Conservation (phyloP, 2,329 filamentous ascomycete species). For the Fusarium illudens region DNA sequence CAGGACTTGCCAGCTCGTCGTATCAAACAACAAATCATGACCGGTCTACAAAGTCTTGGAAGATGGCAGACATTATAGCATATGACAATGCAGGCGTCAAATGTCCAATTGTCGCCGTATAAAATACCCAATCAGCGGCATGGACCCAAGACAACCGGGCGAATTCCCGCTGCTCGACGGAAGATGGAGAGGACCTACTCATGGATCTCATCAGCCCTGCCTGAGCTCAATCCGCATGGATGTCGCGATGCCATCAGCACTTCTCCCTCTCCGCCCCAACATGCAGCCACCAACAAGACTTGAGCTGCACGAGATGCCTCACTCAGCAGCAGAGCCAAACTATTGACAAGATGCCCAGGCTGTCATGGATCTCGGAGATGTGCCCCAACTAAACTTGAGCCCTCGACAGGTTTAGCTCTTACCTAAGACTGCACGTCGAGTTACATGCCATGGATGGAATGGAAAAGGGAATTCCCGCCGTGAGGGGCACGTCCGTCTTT, state of each 20-base stretch:
- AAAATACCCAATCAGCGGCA: neutral
- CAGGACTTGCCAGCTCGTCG: neutral
- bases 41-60: neutral
- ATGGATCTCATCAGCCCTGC: neutral
- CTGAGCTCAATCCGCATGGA: neutral
- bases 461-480: conserved; percentile 5
- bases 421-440: conserved; percentile 29
- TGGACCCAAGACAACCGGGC: neutral
- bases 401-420: conserved; percentile 32
- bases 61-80: neutral
- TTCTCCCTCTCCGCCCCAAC: neutral
- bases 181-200: neutral
- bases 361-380: conserved; percentile 2
- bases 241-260: neutral
- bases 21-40: neutral
- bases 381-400: conserved; percentile 4
- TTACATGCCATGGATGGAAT: conserved; percentile 16
- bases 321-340: neutral
- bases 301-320: conserved; percentile 1
- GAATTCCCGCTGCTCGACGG: neutral
- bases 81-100: neutral
- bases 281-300: neutral
- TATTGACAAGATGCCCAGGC: neutral
- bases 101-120: neutral
- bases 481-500: neutral